Conservation (phyloP, 257 asterid genomes). For the Primulina tabacum region DNA sequence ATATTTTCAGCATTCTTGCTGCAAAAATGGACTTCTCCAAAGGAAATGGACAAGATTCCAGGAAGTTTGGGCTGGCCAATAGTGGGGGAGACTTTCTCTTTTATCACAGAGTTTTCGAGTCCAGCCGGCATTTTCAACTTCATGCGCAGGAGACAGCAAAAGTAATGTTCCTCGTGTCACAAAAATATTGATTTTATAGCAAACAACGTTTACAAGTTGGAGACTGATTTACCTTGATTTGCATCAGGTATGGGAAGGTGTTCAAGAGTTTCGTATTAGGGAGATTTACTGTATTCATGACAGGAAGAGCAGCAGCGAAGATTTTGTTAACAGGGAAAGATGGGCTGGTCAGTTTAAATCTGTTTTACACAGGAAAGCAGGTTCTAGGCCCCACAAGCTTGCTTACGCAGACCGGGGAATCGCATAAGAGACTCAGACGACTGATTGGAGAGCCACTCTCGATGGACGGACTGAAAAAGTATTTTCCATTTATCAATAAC, state of each 20-base stretch:
- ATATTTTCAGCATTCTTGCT: conserved; percentile 33
- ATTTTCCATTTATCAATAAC: conserved; percentile 63
- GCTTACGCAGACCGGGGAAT: conserved; percentile 78
- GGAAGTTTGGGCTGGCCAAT: conserved; percentile 89
- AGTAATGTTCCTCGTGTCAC: conserved; percentile 29
- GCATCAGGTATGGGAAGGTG: conserved; percentile 78
- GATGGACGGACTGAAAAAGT: conserved; percentile 58
- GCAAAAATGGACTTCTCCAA: conserved; percentile 46
- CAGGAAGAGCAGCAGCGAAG: conserved; percentile 80
- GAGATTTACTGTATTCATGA: conserved; percentile 70
- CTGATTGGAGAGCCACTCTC: conserved; percentile 78
- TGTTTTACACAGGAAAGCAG: conserved; percentile 78
- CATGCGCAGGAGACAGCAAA: conserved; percentile 69
- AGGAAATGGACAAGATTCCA: conserved; percentile 61
- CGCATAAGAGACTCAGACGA: conserved; percentile 65
- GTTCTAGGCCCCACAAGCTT: conserved; percentile 83
- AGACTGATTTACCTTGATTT: neutral
- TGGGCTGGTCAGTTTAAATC: conserved; percentile 75
- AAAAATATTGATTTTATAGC: neutral
- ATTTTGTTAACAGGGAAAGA: conserved; percentile 77
- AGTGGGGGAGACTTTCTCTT: conserved; percentile 70
- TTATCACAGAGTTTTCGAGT: conserved; percentile 61
- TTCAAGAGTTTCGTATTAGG: conserved; percentile 76
- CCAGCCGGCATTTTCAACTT: conserved; percentile 70
- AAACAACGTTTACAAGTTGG: neutral